Conservation (phyloP, 331 rosid species). For the Saraca asoca region DNA sequence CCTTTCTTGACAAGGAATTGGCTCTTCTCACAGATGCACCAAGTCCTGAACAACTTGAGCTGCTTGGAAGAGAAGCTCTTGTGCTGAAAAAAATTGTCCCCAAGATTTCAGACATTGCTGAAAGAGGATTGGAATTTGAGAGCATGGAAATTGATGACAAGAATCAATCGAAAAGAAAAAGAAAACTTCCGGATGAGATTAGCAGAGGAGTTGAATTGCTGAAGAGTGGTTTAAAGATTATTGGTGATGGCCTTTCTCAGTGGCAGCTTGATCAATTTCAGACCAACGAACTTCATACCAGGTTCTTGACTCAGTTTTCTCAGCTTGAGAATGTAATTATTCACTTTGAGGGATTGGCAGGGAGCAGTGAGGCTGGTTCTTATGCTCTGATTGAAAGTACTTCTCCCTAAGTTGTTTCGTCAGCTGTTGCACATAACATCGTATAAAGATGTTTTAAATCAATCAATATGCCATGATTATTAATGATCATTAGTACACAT, state of each 20-base stretch:
- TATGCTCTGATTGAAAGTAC: slow-evolving; percentile 21
- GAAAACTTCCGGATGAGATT: slow-evolving; percentile 75
- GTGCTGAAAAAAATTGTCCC: slow-evolving; percentile 56
- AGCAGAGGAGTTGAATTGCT: slow-evolving; percentile 74
- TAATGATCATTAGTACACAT: too few relatives aligned
- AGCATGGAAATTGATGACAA: slow-evolving; percentile 54
- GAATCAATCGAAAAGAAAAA: slow-evolving; percentile 57
- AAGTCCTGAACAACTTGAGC: slow-evolving; percentile 63
- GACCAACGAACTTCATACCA: slow-evolving; percentile 50
- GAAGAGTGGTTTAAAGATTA: slow-evolving; percentile 66
- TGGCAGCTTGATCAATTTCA: slow-evolving; percentile 59
- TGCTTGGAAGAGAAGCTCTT: slow-evolving; percentile 65
- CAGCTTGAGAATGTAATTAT: slow-evolving; percentile 64
- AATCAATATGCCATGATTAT: too few relatives aligned
- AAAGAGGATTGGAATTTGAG: slow-evolving; percentile 39
- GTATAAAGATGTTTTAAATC: slow-evolving; percentile 16
- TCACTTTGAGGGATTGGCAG: slow-evolving; percentile 64
- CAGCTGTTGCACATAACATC: slow-evolving; percentile 4
- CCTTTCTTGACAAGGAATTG: slow-evolving; percentile 68
- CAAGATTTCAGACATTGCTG: slow-evolving; percentile 44
- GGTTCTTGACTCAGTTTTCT: slow-evolving; percentile 61
- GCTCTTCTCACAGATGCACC: slow-evolving; percentile 58
- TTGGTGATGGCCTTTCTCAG: slow-evolving; percentile 65
- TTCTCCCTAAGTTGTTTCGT: slow-evolving; percentile 24
- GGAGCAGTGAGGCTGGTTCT: slow-evolving; percentile 37